These are phyloP conservation scores for Cytospora schulzeri DNA, from an alignment of 2,329 filamentous ascomycete species.

Conservation along the genomic window DNA sequence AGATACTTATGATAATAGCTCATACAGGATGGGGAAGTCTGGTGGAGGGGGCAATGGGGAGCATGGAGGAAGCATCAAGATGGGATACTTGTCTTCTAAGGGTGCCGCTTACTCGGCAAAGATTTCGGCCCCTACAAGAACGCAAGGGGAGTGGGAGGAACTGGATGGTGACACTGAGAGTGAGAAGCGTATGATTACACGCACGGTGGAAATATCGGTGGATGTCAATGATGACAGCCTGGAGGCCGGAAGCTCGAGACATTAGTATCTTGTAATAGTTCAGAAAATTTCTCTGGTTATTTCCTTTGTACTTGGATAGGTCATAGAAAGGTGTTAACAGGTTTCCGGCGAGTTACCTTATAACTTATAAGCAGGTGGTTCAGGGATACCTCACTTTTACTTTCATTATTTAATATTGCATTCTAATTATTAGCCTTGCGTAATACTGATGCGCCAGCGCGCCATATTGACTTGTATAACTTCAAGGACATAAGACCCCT, in stretches of 20 bases:
- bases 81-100: constrained; percentile 10
- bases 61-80: constrained; percentile 4
- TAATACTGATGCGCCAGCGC: no score
- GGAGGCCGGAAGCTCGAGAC: not conserved
- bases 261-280: not conserved
- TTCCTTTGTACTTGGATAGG: not conserved
- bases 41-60: not conserved
- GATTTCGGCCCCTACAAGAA: constrained; percentile 3
- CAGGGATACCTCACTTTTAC: not conserved
- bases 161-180: constrained; percentile 8
- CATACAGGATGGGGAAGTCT: not conserved
- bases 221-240: constrained; percentile 7
- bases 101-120: constrained; percentile 7
- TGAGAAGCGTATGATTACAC: constrained; percentile 16
- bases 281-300: not conserved
- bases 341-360: not conserved
- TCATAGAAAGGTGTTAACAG: not conserved
- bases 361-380: not conserved
- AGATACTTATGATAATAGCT: constrained; percentile 2
- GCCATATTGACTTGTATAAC: no score
- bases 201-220: constrained; percentile 11
- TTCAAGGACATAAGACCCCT: no score
- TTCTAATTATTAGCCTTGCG: no score
- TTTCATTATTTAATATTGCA: not conserved
- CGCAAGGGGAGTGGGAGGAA: constrained; percentile 12